Evolutionary conservation across 441 rosid species (phyloP).

Genomic region (Dalechampia spathulata): DNA sequence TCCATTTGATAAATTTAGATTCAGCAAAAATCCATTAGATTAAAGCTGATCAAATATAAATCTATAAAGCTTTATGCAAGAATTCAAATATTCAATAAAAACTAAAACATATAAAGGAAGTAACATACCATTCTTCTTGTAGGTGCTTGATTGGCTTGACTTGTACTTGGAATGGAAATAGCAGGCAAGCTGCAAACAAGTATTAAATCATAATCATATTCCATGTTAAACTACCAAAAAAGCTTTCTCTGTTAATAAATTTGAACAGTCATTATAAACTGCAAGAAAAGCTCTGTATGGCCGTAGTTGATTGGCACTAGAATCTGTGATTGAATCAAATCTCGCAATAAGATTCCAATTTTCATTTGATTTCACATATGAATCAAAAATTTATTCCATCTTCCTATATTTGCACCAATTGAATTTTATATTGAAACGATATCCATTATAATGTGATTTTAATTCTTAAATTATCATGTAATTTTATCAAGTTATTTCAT

Average conservation of each 20-base stretch:
- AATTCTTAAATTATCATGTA: no score
- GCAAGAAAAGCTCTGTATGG: no score
- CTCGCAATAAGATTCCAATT: no score
- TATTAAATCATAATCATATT: conserved; percentile 1
- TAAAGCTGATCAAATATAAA: neutral
- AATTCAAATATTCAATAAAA: neutral
- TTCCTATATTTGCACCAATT: no score
- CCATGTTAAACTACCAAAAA: neutral
- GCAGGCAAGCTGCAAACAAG: conserved; percentile 53
- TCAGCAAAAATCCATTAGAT: neutral
- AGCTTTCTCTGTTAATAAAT: neutral
- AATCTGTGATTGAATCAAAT: no score
- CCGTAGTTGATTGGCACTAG: no score
- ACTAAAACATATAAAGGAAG: conserved; percentile 1
- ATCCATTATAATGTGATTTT: no score
- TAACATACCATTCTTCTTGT: conserved; percentile 57
- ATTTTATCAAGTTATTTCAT: no score
- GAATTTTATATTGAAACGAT: no score
- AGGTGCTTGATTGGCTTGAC: conserved; percentile 54
- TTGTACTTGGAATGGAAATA: conserved; percentile 66
- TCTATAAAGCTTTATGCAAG: neutral
- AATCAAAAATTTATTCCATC: no score
- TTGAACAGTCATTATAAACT: neutral
- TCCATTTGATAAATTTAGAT: neutral
- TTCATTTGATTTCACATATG: no score